Conservation (phyloP, 2,329 filamentous ascomycete species). For the Venturia pyrina region DNA sequence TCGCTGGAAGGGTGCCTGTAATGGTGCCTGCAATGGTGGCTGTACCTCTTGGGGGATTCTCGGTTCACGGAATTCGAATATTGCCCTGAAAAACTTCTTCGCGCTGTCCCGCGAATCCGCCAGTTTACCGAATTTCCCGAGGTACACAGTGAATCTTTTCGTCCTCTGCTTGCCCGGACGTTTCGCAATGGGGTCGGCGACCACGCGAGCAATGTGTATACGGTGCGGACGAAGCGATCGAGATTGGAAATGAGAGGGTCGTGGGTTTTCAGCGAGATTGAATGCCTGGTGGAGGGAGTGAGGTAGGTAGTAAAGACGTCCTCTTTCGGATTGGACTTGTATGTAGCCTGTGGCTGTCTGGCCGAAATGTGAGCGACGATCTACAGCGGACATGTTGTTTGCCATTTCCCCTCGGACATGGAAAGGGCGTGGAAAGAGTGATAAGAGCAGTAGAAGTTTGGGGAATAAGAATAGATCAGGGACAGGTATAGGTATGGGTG, state of each 20-base stretch:
- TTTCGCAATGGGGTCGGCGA: constrained; percentile 10
- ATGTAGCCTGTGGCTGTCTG: constrained; percentile 11
- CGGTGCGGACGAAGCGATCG: constrained; percentile 45
- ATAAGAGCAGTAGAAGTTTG: background rate
- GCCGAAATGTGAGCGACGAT: background rate
- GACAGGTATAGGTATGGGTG: background rate
- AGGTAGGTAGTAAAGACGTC: constrained; percentile 13
- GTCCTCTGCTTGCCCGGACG: background rate
- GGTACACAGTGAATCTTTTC: constrained; percentile 26
- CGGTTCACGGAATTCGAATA: constrained; percentile 24
- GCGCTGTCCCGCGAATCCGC: constrained; percentile 39
- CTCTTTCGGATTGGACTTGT: constrained; percentile 13
- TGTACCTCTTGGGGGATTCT: background rate
- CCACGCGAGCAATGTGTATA: constrained; percentile 45
- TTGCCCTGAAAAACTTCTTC: constrained; percentile 37
- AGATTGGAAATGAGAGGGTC: constrained; percentile 33
- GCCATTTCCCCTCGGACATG: background rate
- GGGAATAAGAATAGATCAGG: background rate
- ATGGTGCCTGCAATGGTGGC: background rate
- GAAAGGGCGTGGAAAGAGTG: background rate
- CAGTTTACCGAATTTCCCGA: constrained; percentile 35
- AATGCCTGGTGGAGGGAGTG: background rate
- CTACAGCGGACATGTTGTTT: background rate
- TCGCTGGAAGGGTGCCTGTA: no score
- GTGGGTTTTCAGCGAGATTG: constrained; percentile 5